Evolutionary conservation across 2,329 filamentous ascomycete species (phyloP), one percentile per base, ranked within the genome.

Genomic region (Colletotrichum nymphaeae): DNA sequence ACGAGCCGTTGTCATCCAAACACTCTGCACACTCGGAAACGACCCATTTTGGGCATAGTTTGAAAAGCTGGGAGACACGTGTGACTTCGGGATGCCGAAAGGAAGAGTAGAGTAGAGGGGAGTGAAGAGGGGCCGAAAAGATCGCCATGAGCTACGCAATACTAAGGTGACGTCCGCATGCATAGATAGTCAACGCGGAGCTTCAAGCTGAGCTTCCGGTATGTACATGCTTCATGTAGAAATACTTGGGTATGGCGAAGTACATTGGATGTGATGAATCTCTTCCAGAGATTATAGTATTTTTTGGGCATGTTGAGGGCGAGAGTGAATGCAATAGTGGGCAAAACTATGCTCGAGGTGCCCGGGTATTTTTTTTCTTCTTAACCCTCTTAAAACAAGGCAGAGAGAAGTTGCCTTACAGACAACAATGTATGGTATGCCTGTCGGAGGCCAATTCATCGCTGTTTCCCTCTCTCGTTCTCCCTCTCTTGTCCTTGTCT

Each of bases 371-470:
- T 42, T 42, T 42, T 37, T 42, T 32, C n/a, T 12, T 35, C 8
- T 42, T 42, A 3, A 16, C 37, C 37, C 14, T 7, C 16, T 42
- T 16, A 14, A 42, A 42, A 42, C 37, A 42, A 42, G 37, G 37
- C 37, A 42, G 37, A 6, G 6, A 42, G 14, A 42, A 42, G 37
- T 42, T 42, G 37, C 37, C 37, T 42, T 16, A 42, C 37, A 42
- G 37, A 42, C 37, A 14, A 42, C 37, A 42, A 42, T 19, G 37
- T 42, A 22, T 22, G 42, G 37, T 42, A 69, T 69, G 59, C 67
- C 67, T 69, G 67, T 56, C 59, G 42, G 56, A 60, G 67, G 37
- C 53, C n/a, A 65, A 58, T 58, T 49, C 67, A 14, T 69, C 67
- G 60, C 67, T 69, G 67, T 65, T 59, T 64, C 30, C 55, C 53